Percentiles rank a stretch among this genome's conserved stretches.
These are phyloP conservation scores for Actinidia chinensis DNA, from an alignment of 179 eudicot species.

Conservation along the genomic window DNA sequence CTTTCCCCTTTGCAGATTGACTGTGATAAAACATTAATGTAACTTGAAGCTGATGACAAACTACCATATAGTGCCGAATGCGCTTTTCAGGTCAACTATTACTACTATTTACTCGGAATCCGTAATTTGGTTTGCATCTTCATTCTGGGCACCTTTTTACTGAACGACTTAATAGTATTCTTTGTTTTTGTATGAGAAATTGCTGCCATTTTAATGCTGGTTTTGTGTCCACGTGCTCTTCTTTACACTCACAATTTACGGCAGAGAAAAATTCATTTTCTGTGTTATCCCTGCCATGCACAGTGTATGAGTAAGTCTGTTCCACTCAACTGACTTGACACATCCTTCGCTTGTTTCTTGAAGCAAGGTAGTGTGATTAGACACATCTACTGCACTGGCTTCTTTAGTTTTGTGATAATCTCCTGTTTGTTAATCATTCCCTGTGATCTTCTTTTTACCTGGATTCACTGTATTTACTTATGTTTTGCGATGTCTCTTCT, in stretches of 20 bases:
- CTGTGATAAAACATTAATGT: conserved; percentile 89
- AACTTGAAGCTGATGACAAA: conserved; percentile 85
- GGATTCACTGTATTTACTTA: not conserved
- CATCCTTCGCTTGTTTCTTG: conserved; percentile 81
- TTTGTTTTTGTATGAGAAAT: not conserved
- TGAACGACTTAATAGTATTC: not conserved
- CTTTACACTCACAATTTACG: conserved; percentile 86
- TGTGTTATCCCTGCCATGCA: conserved; percentile 82
- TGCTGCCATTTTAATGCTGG: not conserved
- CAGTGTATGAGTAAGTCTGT: conserved; percentile 64
- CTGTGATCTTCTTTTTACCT: not conserved
- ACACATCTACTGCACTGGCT: conserved; percentile 2
- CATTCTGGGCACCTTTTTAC: not conserved
- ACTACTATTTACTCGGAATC: not conserved
- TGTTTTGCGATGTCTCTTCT: not conserved
- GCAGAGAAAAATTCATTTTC: conserved; percentile 90
- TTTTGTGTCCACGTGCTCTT: conserved; percentile 67
- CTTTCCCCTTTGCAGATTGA: conserved; percentile 65
- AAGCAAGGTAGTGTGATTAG: conserved; percentile 99
- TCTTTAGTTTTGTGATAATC: not conserved
- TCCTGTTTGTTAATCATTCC: not conserved
- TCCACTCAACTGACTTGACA: conserved; percentile 85
- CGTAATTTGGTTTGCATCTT: not conserved
- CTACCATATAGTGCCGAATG: conserved; percentile 79
- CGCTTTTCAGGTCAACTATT: conserved; percentile 67